Evolutionary conservation across 352 stramenopile genomes (phyloP).

Genomic region (Pythium aristosporum): DNA sequence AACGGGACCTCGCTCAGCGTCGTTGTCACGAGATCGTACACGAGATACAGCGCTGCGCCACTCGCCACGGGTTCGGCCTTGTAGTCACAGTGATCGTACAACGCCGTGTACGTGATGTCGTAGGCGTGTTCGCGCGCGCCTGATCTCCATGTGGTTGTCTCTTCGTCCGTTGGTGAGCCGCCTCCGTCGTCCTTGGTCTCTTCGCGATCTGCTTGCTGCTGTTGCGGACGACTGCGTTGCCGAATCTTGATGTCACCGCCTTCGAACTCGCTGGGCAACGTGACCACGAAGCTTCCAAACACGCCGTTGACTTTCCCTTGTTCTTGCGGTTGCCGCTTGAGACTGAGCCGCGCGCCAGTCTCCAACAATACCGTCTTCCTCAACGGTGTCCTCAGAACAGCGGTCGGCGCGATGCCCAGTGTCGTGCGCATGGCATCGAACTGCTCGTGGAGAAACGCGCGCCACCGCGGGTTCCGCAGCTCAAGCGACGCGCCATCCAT

Average conservation of each 20-base stretch:
- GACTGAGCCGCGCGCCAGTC: background rate
- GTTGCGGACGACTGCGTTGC: too few species aligned
- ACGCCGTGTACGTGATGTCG: background rate
- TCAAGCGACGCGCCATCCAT: background rate
- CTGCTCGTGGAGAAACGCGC: background rate
- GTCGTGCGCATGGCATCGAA: background rate
- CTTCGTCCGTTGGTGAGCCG: background rate
- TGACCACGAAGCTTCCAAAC: background rate
- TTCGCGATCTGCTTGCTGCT: background rate
- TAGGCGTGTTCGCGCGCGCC: background rate
- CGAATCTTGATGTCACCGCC: background rate
- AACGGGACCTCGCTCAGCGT: constrained; percentile 1
- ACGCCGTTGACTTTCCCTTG: background rate
- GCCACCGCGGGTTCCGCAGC: background rate
- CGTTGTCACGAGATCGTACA: constrained; percentile 13
- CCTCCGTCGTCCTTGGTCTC: background rate
- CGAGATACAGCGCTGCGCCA: background rate
- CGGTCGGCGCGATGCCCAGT: background rate
- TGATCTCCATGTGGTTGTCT: background rate
- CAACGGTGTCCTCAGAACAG: background rate
- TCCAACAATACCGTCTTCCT: background rate
- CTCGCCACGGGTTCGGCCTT: background rate
- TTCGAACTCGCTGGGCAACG: background rate
- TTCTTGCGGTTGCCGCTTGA: background rate
- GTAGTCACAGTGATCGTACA: background rate